These are phyloP conservation scores for Scheffersomyces segobiensis DNA, from an alignment of 1,139 yeast species.

Conservation along the genomic window DNA sequence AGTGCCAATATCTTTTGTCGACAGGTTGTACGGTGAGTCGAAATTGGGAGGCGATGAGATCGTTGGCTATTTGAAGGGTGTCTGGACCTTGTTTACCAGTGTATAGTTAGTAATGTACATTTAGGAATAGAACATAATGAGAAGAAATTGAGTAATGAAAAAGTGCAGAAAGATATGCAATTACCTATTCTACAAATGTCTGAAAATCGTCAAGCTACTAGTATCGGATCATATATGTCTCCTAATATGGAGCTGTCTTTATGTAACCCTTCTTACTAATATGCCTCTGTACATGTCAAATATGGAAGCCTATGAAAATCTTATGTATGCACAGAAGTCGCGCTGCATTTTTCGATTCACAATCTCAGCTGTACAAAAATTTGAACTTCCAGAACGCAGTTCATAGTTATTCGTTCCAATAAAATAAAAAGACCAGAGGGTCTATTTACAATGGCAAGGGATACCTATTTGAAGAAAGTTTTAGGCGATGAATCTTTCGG, in stretches of 20 bases:
- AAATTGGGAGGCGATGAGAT: constrained; percentile 84
- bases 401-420: neutral
- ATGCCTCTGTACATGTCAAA: neutral
- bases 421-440: neutral
- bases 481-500: constrained; percentile 41
- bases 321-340: neutral
- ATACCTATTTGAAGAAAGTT: constrained; percentile 43
- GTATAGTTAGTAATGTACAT: constrained; percentile 34
- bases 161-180: neutral
- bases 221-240: too few species aligned
- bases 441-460: constrained; percentile 30
- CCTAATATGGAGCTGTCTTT: neutral
- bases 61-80: constrained; percentile 74
- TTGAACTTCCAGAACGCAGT: neutral
- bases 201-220: too few species aligned
- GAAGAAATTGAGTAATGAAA: neutral
- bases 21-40: constrained; percentile 77
- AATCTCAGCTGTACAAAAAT: neutral
- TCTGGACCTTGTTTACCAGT: constrained; percentile 67
- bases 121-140: neutral
- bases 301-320: neutral
- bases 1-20: constrained; percentile 79
- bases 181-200: too few species aligned
- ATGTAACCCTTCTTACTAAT: neutral
- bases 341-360: neutral